Base-by-base conservation (phyloP, 176 grass and related monocot genomes). In the Eleusine coracana region DNA sequence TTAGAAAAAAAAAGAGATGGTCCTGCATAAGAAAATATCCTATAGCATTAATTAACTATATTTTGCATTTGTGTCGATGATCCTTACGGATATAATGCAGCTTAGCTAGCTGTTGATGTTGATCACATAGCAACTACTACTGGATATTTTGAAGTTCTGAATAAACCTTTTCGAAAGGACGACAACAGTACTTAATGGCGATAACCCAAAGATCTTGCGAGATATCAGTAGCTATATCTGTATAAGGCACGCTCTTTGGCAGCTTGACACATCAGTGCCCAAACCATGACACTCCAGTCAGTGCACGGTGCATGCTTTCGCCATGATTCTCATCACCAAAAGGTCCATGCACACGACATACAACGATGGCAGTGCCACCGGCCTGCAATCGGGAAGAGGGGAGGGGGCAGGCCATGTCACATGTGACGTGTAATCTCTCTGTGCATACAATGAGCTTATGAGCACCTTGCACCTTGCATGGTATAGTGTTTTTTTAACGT, bases 231-330 rank as follows among this genome's bases (percentile, higher is more conserved):
- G 8, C 23, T 12, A 29, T 61, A 9, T 27, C 1, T 27, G 21
- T 34, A 34, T 3, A n/a, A 62, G 59, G 55, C 38, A 28, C 39
- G 39, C 60, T 44, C 38, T 41, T 0, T 49, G 69, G 44, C 23
- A 56, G 37, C 15, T 62, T 28, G 38, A 44, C 23, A 62, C 12
- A 69, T 46, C 73, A 66, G 20, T 42, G 16, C 63, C 17, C 16
- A 14, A n/a, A 50, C 66, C 75, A 39, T 71, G 83, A 51, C 83
- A 71, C 72, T 85, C 75, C 75, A 6, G 54, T 79, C 75, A 71
- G 74, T 52, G 41, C 59, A 79, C 44, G 54, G 50, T 39, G 40
- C 25, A 3, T 8, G 40, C 25, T 44, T 69, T 56, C 18, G 49
- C 34, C 46, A 65, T n/a, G 56, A 79, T 80, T 73, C 17, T 34